Evolutionary conservation across 2,329 filamentous ascomycete species (phyloP).

Genomic region (Trichophyton simii): DNA sequence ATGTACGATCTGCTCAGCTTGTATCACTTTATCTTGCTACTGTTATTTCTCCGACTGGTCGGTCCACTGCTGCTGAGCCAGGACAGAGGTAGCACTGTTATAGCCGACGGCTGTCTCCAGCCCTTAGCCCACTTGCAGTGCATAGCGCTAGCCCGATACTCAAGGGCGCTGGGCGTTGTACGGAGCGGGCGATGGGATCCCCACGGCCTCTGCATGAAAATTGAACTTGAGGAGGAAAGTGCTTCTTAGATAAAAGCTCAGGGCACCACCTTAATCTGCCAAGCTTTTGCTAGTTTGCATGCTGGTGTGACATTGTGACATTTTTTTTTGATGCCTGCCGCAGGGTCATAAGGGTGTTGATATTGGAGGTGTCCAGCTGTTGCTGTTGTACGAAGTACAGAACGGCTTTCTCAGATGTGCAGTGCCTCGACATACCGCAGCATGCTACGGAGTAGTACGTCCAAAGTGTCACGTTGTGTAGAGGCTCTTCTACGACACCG

Average conservation of each 20-base stretch:
- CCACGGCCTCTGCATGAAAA: background rate
- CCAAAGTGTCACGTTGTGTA: background rate
- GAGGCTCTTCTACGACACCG: background rate
- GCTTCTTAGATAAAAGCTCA: background rate
- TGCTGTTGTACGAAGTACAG: background rate
- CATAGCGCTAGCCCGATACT: background rate
- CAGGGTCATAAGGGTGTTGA: background rate
- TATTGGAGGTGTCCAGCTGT: background rate
- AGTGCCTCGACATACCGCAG: background rate
- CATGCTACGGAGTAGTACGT: background rate
- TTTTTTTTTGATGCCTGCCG: background rate
- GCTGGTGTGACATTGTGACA: background rate
- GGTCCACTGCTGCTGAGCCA: background rate
- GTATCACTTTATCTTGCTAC: background rate
- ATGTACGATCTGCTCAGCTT: background rate
- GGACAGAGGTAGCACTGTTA: background rate
- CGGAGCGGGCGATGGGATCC: background rate
- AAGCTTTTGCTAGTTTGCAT: constrained; percentile 2
- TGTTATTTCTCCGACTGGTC: constrained; percentile 2
- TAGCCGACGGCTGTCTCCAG: background rate
- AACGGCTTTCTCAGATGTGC: background rate
- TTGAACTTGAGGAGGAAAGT: background rate
- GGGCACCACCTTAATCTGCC: background rate
- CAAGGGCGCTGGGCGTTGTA: background rate
- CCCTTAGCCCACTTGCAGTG: background rate